These are phyloP conservation scores for Ceratocystis smalleyi DNA, from an alignment of 2,329 filamentous ascomycete genomes.

Conservation along the genomic window DNA sequence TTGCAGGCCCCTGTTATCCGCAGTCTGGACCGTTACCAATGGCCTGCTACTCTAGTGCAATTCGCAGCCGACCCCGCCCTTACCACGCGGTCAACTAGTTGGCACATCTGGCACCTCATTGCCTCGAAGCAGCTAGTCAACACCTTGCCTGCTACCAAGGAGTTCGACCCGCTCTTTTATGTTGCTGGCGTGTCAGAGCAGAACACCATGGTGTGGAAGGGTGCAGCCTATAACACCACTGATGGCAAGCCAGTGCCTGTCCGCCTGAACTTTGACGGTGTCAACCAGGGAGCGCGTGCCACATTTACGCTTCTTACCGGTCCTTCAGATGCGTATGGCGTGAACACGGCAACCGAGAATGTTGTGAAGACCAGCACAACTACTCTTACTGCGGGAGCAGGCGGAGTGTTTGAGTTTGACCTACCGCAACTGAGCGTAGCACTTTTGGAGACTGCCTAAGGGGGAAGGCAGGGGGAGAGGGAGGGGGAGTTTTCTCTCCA, in stretches of 20 bases:
- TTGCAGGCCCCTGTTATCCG: constrained; percentile 31
- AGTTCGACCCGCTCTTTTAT: constrained; percentile 34
- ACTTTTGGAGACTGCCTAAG: constrained; percentile 31
- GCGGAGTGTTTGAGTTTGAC: constrained; percentile 36
- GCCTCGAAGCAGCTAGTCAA: constrained; percentile 31
- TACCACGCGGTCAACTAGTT: constrained; percentile 36
- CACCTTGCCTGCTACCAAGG: constrained; percentile 30
- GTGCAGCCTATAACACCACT: constrained; percentile 38
- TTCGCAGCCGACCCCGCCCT: constrained; percentile 33
- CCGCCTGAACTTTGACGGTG: constrained; percentile 31
- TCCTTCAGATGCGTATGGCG: constrained; percentile 27
- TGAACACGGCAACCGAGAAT: constrained; percentile 32
- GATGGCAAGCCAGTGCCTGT: constrained; percentile 30
- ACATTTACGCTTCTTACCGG: constrained; percentile 33
- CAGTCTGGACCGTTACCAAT: constrained; percentile 36
- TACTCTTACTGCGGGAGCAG: constrained; percentile 27
- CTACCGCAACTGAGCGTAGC: constrained; percentile 41
- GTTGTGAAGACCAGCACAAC: constrained; percentile 31
- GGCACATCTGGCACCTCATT: constrained; percentile 36
- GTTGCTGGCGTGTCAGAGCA: constrained; percentile 33
- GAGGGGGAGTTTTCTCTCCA: neutral
- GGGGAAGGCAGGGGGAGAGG: neutral
- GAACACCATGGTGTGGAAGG: constrained; percentile 34
- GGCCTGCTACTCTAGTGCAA: constrained; percentile 36
- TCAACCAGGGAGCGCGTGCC: constrained; percentile 26